Evolutionary conservation across 495 filamentous ascomycete genomes (phyloP).

Genomic region (Clavariopsis aquatica): DNA sequence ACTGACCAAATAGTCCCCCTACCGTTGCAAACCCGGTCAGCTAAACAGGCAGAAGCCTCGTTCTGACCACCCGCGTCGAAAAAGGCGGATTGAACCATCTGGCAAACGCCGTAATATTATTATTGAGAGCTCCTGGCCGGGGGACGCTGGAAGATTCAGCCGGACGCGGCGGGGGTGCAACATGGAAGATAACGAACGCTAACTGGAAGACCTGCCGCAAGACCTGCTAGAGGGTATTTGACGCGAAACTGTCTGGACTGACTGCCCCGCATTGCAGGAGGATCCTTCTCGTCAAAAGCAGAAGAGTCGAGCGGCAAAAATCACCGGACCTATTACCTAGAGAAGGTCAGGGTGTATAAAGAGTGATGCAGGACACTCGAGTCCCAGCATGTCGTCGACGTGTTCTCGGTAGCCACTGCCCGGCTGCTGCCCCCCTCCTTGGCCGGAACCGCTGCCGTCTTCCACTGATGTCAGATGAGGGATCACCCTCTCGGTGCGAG

Average conservation of each 20-base stretch:
- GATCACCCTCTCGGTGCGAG: not conserved
- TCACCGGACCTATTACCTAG: constrained; percentile 5
- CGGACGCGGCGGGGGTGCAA: constrained; percentile 14
- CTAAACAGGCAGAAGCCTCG: constrained; percentile 14
- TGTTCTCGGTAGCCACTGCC: constrained; percentile 12
- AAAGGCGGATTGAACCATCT: constrained; percentile 3
- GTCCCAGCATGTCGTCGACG: not conserved
- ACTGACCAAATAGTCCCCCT: constrained; percentile 11
- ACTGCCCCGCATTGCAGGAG: constrained; percentile 15
- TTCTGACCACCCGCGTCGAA: constrained; percentile 6
- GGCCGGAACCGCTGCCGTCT: not conserved
- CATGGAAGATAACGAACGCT: constrained; percentile 16
- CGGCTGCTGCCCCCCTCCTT: not conserved
- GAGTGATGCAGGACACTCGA: not conserved
- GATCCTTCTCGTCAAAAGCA: constrained; percentile 2
- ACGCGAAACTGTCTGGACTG: not conserved
- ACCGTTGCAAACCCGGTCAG: constrained; percentile 16
- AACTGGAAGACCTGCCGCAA: constrained; percentile 5
- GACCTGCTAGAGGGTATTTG: not conserved
- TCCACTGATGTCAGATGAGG: constrained; percentile 17
- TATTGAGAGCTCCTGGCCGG: constrained; percentile 2
- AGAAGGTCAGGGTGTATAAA: constrained; percentile 5
- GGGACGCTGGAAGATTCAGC: constrained; percentile 17
- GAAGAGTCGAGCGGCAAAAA: not conserved
- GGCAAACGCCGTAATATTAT: not conserved